Conservation (phyloP, 257 asterid species). For the Solanum gracilifrons region DNA sequence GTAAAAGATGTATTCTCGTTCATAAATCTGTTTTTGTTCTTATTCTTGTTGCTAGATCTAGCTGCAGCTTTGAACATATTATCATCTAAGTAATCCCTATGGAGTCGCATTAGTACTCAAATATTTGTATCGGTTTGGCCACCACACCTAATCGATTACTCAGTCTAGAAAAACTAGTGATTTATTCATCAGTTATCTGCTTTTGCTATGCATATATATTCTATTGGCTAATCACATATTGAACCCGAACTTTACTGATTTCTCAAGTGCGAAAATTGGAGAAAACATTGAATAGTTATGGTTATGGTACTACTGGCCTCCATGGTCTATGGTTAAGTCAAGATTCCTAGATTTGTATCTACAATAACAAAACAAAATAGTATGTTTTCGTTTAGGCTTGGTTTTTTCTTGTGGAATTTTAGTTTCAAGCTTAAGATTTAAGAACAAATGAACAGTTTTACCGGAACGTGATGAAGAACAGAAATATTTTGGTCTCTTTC, state of each 20-base stretch:
- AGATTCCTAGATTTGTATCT: background rate
- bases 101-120: background rate
- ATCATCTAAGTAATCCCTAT: background rate
- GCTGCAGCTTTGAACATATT: background rate
- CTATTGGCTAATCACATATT: background rate
- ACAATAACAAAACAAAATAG: background rate
- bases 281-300: background rate
- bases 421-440: background rate
- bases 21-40: background rate
- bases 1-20: conserved; percentile 21
- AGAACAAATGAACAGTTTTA: background rate
- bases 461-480: background rate
- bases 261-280: background rate
- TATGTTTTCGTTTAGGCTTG: background rate
- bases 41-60: background rate
- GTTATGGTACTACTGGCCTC: background rate
- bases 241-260: background rate
- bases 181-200: background rate
- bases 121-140: background rate
- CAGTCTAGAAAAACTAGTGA: background rate
- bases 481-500: background rate
- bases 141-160: background rate
- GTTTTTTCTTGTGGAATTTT: background rate
- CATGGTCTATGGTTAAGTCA: background rate
- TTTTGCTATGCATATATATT: background rate